Conservation (phyloP, 495 filamentous ascomycete genomes). For the Saxophila tyrrhenica region DNA sequence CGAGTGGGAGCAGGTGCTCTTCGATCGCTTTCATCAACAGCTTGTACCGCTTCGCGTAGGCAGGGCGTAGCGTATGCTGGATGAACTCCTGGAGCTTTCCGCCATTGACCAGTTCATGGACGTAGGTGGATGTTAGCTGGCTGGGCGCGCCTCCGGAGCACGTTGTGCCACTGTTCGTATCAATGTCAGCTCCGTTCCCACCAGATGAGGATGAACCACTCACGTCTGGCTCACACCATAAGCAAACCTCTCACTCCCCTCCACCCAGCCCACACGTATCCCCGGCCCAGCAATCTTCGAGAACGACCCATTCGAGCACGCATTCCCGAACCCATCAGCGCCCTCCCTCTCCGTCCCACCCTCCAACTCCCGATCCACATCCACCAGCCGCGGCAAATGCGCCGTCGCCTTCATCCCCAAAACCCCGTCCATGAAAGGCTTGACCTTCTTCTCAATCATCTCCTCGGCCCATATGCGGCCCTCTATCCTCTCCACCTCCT, state of each 20-base stretch:
- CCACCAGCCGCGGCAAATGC: conserved; percentile 57
- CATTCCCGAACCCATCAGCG: conserved; percentile 56
- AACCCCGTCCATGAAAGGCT: not conserved
- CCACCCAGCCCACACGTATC: conserved; percentile 69
- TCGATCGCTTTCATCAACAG: conserved; percentile 43
- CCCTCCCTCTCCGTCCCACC: conserved; percentile 33
- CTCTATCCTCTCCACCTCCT: conserved; percentile 2
- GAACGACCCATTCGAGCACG: conserved; percentile 71
- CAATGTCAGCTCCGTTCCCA: not conserved
- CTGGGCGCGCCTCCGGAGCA: conserved; percentile 64
- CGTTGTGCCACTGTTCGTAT: conserved; percentile 12
- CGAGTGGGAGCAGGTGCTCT: conserved; percentile 46
- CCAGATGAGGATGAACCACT: conserved; percentile 19
- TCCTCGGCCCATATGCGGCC: too few species aligned
- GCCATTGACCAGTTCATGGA: conserved; percentile 46
- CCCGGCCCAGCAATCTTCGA: conserved; percentile 77
- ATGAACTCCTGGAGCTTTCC: conserved; percentile 40
- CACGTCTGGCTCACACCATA: conserved; percentile 56
- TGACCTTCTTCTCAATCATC: not conserved
- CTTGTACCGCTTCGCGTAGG: conserved; percentile 46
- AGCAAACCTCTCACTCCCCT: conserved; percentile 56
- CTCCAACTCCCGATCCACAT: conserved; percentile 57
- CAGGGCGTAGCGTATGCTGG: conserved; percentile 33
- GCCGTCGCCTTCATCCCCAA: conserved; percentile 30
- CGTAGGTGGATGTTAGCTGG: conserved; percentile 55